A percentile compares a stretch with the other conserved stretches of the same genome.
phyloP scores from a whole-genome alignment of 2,329 filamentous ascomycete species.

The Verticillium nubilum region DNA sequence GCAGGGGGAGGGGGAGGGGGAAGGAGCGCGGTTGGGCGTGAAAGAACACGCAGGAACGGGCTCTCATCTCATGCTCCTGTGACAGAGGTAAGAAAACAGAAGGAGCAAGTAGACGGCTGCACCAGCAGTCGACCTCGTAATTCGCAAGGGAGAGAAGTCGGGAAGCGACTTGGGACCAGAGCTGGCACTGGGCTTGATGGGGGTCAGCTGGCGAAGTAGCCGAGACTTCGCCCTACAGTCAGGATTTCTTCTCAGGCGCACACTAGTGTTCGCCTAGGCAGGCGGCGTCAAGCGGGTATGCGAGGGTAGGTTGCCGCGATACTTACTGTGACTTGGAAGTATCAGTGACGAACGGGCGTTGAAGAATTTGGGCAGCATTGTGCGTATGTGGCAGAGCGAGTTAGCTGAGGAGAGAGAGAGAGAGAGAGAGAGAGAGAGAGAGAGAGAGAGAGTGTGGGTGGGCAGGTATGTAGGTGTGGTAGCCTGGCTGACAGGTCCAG shows the following conservation, averaged over 20 bases:
- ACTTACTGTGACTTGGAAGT: not conserved
- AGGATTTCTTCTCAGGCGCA: not conserved
- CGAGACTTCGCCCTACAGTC: not conserved
- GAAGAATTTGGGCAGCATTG: not conserved
- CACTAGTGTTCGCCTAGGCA: not conserved
- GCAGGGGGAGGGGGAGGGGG: too few relatives aligned
- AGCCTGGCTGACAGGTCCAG: not conserved
- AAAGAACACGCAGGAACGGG: too few relatives aligned
- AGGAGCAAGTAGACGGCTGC: not conserved
- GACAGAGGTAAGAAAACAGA: not conserved
- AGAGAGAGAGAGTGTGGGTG: too few relatives aligned
- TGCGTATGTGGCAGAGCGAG: not conserved
- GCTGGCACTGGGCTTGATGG: not conserved
- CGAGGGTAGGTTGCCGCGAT: not conserved
- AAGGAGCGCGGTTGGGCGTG: too few relatives aligned
- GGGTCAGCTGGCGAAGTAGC: not conserved
- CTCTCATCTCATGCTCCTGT: too few relatives aligned
- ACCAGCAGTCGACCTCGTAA: not conserved
- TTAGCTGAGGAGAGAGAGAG: too few relatives aligned
- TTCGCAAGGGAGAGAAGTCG: not conserved
- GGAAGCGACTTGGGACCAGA: not conserved
- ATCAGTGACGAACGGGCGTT: not conserved
- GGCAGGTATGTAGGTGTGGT: not conserved
- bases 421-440: too few relatives aligned
- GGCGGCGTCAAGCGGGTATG: not conserved